phyloP scores from a whole-genome alignment of 2,329 filamentous ascomycete species.

The Colletotrichum plurivorum region DNA sequence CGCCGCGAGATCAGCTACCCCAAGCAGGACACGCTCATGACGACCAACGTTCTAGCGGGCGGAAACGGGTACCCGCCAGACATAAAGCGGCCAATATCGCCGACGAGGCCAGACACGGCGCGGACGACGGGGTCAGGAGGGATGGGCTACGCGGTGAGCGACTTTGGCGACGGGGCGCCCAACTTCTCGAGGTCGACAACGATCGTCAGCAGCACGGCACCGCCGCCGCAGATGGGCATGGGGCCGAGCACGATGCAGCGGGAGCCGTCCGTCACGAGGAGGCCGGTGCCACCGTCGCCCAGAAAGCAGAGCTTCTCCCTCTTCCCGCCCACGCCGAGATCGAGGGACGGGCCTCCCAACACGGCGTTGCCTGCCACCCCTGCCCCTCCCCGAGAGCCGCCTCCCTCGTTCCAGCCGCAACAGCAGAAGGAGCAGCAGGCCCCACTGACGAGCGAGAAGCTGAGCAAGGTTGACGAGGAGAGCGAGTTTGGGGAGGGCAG shows the following conservation, averaged over 20 bases:
- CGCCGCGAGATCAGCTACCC: conserved; percentile 44
- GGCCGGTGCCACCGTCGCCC: conserved; percentile 28
- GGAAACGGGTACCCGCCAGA: conserved; percentile 44
- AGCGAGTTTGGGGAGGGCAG: conserved; percentile 31
- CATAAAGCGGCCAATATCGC: conserved; percentile 41
- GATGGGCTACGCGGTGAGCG: conserved; percentile 27
- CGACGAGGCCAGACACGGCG: conserved; percentile 39
- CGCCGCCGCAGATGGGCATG: conserved; percentile 19
- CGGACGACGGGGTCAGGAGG: conserved; percentile 19
- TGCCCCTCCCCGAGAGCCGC: not conserved
- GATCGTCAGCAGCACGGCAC: conserved; percentile 17
- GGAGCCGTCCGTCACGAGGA: conserved; percentile 24
- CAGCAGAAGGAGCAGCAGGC: not conserved
- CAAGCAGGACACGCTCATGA: conserved; percentile 41
- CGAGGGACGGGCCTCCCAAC: conserved; percentile 17
- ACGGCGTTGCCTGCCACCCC: conserved; percentile 20
- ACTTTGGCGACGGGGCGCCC: conserved; percentile 29
- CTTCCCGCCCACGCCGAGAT: conserved; percentile 26
- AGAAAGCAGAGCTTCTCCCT: conserved; percentile 28
- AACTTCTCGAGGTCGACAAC: conserved; percentile 34
- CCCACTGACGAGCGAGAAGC: conserved; percentile 10
- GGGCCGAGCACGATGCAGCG: conserved; percentile 3
- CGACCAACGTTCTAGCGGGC: conserved; percentile 28
- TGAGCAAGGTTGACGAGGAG: conserved; percentile 34
- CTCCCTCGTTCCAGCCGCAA: not conserved